Evolutionary conservation across 192 early-diverging fungal genomes (phyloP), one percentile per base, ranked within the genome.

Genomic region (Glomus cerebriforme): DNA sequence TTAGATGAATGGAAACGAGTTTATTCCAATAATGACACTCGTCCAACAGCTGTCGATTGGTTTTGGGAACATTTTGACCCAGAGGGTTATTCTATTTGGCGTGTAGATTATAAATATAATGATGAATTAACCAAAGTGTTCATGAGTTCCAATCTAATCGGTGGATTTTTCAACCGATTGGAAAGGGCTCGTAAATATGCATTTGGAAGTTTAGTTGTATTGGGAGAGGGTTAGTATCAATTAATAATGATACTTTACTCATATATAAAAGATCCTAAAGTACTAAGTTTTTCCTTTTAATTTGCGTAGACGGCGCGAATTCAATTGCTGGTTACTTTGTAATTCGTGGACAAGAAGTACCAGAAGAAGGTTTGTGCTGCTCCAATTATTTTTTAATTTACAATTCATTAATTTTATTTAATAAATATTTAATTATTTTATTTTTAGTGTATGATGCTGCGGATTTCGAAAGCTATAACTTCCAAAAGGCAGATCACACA

Each of bases 1-100:
- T 82, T 98, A 65, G 96, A 98, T 77, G 92, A 93, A 79, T 98
- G 96, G 96, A 98, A 98, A 90, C 93, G 96, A 75, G 92, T 95
- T 86, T 98, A 98, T 92, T 97, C 96, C 71, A 98, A 98, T 93
- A 95, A 96, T 88, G 91, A 96, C 68, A 95, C 95, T 81, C 86
- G 87, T 79, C 92, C 93, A 67, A 89, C 86, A 60, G 96, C 96
- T 79, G 87, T 93, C 83, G 87, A 96, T 85, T 98, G 94, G 94
- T 94, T 98, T 86, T 98, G 96, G 96, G 86, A 95, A 87, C 85
- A 97, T 86, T 92, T 83, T 80, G 96, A 98, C 84, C 81, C 92
- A 54, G 83, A 92, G 60, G 96, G 95, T 81, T 98, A 90, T 92
- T 95, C 95, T 59, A 87, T 98, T 88, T 98, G 91, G 91, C 92